Percentiles rank a stretch among this genome's conserved stretches.
phyloP scores from a whole-genome alignment of 2,329 filamentous ascomycete genomes.

The Neoarthrinium moseri region DNA sequence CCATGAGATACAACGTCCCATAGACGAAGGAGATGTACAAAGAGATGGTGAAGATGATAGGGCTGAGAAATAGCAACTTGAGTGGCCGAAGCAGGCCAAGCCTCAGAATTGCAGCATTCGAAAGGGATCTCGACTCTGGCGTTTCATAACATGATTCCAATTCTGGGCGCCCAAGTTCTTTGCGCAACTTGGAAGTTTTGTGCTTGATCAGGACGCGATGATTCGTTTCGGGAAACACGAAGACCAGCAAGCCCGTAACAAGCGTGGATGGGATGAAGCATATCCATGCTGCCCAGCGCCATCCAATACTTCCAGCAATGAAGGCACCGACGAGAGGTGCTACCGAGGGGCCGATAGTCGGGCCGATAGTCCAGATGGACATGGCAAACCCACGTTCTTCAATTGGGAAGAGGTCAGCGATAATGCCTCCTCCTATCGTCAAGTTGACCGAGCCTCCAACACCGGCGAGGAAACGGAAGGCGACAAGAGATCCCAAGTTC shows the following conservation, averaged over 20 bases:
- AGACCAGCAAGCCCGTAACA: conserved; percentile 33
- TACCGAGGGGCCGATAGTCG: conserved; percentile 33
- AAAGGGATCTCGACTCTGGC: conserved; percentile 16
- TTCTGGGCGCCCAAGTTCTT: conserved; percentile 43
- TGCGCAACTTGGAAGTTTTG: conserved; percentile 44
- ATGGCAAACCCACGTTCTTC: conserved; percentile 46
- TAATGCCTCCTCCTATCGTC: conserved; percentile 54
- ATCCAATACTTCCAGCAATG: conserved; percentile 46
- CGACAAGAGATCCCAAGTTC: conserved; percentile 50
- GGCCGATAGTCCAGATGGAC: conserved; percentile 47
- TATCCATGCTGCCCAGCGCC: conserved; percentile 54
- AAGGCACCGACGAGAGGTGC: conserved; percentile 32
- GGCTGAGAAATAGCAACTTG: conserved; percentile 49
- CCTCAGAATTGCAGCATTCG: conserved; percentile 29
- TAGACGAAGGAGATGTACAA: conserved; percentile 52
- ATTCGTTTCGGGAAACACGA: conserved; percentile 46
- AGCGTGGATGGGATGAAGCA: conserved; percentile 43
- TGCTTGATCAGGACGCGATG: conserved; percentile 48
- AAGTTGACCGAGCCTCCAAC: conserved; percentile 55
- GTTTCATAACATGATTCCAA: conserved; percentile 45
- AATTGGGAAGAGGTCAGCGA: conserved; percentile 52
- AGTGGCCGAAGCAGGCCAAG: conserved; percentile 48
- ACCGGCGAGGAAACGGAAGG: conserved; percentile 59
- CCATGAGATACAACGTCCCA: conserved; percentile 51
- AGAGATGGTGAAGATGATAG: conserved; percentile 44